Evolutionary conservation across 2,329 filamentous ascomycete species (phyloP), one percentile per base, ranked within the genome.

Genomic region (Colletotrichum musae): DNA sequence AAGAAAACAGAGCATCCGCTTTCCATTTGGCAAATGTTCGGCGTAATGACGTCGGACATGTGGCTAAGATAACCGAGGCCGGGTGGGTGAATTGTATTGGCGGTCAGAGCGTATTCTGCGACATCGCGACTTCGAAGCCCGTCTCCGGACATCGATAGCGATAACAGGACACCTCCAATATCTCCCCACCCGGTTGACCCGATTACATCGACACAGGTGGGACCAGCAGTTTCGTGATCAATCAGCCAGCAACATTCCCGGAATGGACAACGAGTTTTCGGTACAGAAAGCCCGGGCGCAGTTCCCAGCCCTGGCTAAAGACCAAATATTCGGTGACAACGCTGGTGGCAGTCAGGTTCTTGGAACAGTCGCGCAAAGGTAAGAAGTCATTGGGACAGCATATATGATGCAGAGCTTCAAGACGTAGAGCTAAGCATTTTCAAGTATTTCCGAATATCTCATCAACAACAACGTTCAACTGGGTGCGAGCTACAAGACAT

Each of bases 291-390:
- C 87, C 41, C 85, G 91, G 68, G 82, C 85, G 68, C 84, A 86
- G 59, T 94, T 94, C 81, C 92, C 93, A 45, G 91, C 92, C 15
- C 79, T 94, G 52, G 80, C 85, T 50, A 85, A 89, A 70, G 83
- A 89, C 53, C 92, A 94, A 74, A 85, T 94, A 53, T 94, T 88
- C 77, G 87, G 94, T 73, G 93, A 95, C 76, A 95, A 94, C 76
- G 93, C 92, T 13, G 93, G 92, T 21, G 93, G 93, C 43, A 93
- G 89, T 75, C 92, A 95, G 75, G 85, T 89, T 1, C 81, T 95
- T 3, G 87, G 87, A 32, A 82, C 85, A 21, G 93, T 93, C 15
- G 51, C 26, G 50, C 47, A 39, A 24, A 21, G 54, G 73, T 28
- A 15, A 32, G 13, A 16, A 1, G 18, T 48, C 5, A 15, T 10